Base-by-base conservation (phyloP, 148 eudicot species). In the Persicaria maculosa region DNA sequence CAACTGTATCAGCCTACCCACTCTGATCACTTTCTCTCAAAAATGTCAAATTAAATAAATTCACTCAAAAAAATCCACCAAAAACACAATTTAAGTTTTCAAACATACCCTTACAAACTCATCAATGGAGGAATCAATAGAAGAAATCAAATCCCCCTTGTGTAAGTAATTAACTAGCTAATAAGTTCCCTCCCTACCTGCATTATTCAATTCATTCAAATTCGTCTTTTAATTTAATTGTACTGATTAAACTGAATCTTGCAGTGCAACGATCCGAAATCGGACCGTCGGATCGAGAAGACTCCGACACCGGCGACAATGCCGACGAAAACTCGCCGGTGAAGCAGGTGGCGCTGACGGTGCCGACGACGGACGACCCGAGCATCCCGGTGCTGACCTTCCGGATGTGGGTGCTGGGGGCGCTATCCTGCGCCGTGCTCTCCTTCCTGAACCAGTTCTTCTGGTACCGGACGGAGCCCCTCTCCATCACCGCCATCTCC, bases 381-480 rank as follows among this genome's bases (percentile, higher is more conserved):
- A 65, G 84, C 4, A 84, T 96, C 6, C 97, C 99, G 6, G 99
- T 92, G 7, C 84, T 92, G 19, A 96, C 99, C 4, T 90, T 92
- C 76, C 78, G 99, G 69, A 96, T 92, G 97, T 96, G 97, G 99
- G 80, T 84, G 48, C 78, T 96, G 6, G 99, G 99, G 19, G 71
- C 87, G 0, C 45, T 96, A 0, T 92, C 97, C 1, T 92, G 99
- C 50, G 80, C 78, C 3, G 76, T 96, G 1, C 82, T 96, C 20
- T 95, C 97, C 0, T 90, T 95, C 68, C 86, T 95, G 11, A 96
- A 96, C 90, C 97, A 92, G 81, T 96, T 96, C 77, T 96, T 96
- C 82, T 96, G 99, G 99, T 90, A 92, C 83, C 53, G 99, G 8
- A 88, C 87, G 0, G 97, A 96, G 81, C 97, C 99, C 0, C 78